phyloP scores from a whole-genome alignment of 176 grass and related monocot species.

The Raddia distichophylla region DNA sequence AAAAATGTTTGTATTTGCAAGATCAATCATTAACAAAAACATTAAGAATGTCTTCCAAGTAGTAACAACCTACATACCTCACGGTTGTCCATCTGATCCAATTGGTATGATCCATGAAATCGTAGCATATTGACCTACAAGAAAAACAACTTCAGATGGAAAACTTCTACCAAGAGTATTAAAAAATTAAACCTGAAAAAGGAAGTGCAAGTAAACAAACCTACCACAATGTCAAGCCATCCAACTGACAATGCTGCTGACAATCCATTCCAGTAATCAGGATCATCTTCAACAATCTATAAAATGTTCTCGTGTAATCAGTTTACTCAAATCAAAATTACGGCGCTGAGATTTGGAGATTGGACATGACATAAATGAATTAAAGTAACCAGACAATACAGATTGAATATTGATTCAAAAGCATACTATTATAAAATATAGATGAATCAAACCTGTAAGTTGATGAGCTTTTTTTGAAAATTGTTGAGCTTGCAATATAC shows the following conservation, averaged over 20 bases:
- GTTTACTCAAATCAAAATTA: slow-evolving; percentile 35
- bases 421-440: slow-evolving; percentile 16
- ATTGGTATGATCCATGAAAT: slow-evolving; percentile 93
- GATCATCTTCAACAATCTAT: slow-evolving; percentile 82
- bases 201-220: slow-evolving; percentile 29
- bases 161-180: slow-evolving; percentile 35
- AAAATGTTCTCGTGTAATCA: slow-evolving; percentile 29
- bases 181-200: slow-evolving; percentile 30
- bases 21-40: slow-evolving; percentile 20
- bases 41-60: slow-evolving; percentile 19
- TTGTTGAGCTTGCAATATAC: slow-evolving; percentile 56
- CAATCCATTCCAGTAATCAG: slow-evolving; percentile 90
- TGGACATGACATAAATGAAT: slow-evolving; percentile 40
- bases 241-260: slow-evolving; percentile 88
- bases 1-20: slow-evolving; percentile 28
- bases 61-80: slow-evolving; percentile 64
- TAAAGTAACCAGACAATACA: slow-evolving; percentile 31
- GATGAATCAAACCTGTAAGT: slow-evolving; percentile 65
- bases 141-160: slow-evolving; percentile 41
- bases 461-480: slow-evolving; percentile 79
- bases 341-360: slow-evolving; percentile 24
- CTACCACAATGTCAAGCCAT: slow-evolving; percentile 95
- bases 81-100: slow-evolving; percentile 89
- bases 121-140: slow-evolving; percentile 89
- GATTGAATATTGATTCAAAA: slow-evolving; percentile 21